Conservation (phyloP, 768 basidiomycete genomes). For the Tylopilus sp. region DNA sequence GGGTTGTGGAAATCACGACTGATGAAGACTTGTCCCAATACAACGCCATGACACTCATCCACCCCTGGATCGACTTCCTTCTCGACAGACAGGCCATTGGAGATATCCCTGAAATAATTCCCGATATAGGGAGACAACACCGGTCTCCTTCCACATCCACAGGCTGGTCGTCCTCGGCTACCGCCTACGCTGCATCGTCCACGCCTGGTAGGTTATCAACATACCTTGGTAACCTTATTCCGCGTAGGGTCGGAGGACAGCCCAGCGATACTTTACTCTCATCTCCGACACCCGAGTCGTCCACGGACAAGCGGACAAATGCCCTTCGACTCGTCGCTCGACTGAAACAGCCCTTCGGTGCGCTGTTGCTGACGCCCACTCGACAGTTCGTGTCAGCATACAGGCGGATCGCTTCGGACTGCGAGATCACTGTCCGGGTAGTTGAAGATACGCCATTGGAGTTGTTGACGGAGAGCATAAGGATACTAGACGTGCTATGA, state of each 20-base stretch:
- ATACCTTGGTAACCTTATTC: background rate
- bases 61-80: constrained; percentile 13
- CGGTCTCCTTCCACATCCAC: background rate
- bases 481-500: background rate
- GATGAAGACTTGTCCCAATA: constrained; percentile 4
- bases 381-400: background rate
- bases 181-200: background rate
- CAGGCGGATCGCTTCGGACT: background rate
- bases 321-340: background rate
- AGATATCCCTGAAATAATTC: background rate
- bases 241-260: background rate
- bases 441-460: background rate
- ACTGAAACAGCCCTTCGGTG: background rate
- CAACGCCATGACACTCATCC: background rate
- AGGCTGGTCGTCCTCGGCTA: background rate
- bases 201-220: background rate
- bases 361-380: background rate
- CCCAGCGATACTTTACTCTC: background rate
- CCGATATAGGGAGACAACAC: background rate
- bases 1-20: constrained; percentile 8
- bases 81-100: constrained; percentile 3
- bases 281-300: background rate
- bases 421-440: background rate
- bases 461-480: background rate
- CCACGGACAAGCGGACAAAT: background rate